A percentile compares a stretch with the other conserved stretches of the same genome.
phyloP scores from a whole-genome alignment of 1,139 yeast genomes.

The Suhomyces bribrorum region DNA sequence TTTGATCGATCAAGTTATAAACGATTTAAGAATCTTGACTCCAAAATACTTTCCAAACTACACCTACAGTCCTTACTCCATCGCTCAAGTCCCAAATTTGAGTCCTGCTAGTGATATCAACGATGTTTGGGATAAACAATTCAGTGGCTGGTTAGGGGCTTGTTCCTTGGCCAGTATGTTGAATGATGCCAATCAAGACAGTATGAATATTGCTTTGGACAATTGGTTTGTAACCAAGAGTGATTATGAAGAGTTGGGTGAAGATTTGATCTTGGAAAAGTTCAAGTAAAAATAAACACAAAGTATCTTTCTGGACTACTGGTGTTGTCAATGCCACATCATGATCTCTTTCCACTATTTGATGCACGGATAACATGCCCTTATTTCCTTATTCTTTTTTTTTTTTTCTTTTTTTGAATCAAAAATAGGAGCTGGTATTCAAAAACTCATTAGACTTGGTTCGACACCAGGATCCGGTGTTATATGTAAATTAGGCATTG shows the following conservation, averaged over 20 bases:
- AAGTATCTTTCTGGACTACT: not conserved
- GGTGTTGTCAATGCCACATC: too few species aligned
- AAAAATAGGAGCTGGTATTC: not conserved
- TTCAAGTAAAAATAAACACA: conserved; percentile 36
- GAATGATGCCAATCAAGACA: conserved; percentile 41
- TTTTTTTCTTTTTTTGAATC: not conserved
- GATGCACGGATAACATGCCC: too few species aligned
- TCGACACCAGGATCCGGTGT: too few species aligned
- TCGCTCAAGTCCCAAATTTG: conserved; percentile 22
- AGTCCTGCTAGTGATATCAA: conserved; percentile 27
- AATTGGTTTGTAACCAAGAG: conserved; percentile 57
- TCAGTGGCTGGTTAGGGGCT: conserved; percentile 69
- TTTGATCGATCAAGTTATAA: conserved; percentile 59
- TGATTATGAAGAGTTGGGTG: conserved; percentile 63
- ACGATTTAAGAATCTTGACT: conserved; percentile 54
- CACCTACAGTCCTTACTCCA: conserved; percentile 36
- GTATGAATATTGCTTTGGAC: conserved; percentile 47
- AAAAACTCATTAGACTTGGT: not conserved
- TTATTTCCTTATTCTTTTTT: not conserved
- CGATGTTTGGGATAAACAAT: conserved; percentile 54
- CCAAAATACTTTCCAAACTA: conserved; percentile 53
- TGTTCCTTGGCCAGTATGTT: conserved; percentile 59
- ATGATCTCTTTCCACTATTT: too few species aligned
- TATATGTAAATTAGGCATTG: conserved; percentile 7
- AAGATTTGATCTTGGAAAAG: conserved; percentile 55